phyloP scores from a whole-genome alignment of 345 rosid species.

The Nephelium lappaceum region DNA sequence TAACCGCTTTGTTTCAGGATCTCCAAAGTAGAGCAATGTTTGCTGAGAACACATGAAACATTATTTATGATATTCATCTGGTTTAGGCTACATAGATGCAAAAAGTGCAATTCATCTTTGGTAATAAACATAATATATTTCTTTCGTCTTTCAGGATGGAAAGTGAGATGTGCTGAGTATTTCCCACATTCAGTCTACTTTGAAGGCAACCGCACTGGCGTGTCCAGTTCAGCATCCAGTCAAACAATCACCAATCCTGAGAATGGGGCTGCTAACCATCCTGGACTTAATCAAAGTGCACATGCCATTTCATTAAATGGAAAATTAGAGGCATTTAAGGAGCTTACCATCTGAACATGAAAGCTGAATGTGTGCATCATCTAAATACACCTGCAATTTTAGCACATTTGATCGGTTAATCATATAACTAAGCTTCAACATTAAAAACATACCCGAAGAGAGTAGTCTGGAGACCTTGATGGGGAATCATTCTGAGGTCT shows the following conservation, averaged over 20 bases:
- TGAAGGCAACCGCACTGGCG: conserved; percentile 74
- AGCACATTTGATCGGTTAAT: conserved; percentile 16
- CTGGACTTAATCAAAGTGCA: conserved; percentile 39
- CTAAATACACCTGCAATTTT: conserved; percentile 11
- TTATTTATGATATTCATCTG: background rate
- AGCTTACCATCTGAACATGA: conserved; percentile 43
- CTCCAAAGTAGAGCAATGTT: background rate
- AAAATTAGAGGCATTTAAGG: conserved; percentile 65
- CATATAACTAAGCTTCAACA: conserved; percentile 11
- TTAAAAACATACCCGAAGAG: background rate
- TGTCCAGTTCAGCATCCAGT: conserved; percentile 50
- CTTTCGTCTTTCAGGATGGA: conserved; percentile 72
- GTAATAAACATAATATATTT: background rate
- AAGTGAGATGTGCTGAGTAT: conserved; percentile 61
- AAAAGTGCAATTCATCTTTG: background rate
- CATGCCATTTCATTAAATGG: conserved; percentile 65
- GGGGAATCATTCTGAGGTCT: conserved; percentile 9
- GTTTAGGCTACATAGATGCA: background rate
- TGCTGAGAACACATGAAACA: background rate
- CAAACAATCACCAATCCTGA: conserved; percentile 42
- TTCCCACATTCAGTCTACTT: conserved; percentile 79
- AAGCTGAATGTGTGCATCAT: conserved; percentile 16
- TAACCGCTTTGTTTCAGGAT: background rate
- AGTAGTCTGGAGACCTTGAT: conserved; percentile 15
- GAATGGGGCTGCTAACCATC: conserved; percentile 54